phyloP scores from a whole-genome alignment of 2,329 filamentous ascomycete species.

The Thermothelomyces thermophilus region DNA sequence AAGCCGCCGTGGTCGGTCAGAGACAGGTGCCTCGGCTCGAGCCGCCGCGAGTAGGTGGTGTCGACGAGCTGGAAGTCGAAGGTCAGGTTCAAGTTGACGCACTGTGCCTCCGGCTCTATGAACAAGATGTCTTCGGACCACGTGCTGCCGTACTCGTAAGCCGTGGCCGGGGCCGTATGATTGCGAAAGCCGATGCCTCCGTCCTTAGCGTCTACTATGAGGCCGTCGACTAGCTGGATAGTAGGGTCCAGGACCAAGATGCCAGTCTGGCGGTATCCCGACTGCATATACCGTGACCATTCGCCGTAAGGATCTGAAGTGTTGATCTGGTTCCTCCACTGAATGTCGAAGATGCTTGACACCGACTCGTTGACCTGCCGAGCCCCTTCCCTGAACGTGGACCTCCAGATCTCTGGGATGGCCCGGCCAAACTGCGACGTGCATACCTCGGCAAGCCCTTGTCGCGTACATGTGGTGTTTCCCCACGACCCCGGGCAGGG shows the following conservation, averaged over 20 bases:
- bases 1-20: constrained; percentile 9
- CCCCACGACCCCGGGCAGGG: constrained; percentile 5
- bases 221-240: constrained; percentile 8
- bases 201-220: constrained; percentile 9
- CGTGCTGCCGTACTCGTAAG: constrained; percentile 5
- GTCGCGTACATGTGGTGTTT: constrained; percentile 2
- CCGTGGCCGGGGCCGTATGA: constrained; percentile 1
- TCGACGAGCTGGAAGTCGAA: constrained; percentile 5
- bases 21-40: background rate
- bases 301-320: background rate
- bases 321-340: constrained; percentile 11
- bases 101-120: constrained; percentile 8
- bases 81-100: constrained; percentile 11
- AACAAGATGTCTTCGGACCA: constrained; percentile 14
- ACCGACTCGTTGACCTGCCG: background rate
- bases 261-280: constrained; percentile 7
- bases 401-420: constrained; percentile 3
- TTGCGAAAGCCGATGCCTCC: constrained; percentile 15
- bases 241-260: constrained; percentile 4
- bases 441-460: background rate
- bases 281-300: background rate
- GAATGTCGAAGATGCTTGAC: constrained; percentile 13
- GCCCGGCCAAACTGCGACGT: background rate
- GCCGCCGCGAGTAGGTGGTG: background rate
- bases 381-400: background rate